These are phyloP conservation scores for Fusarium equiseti DNA, from an alignment of 2,329 filamentous ascomycete species.

Conservation along the genomic window DNA sequence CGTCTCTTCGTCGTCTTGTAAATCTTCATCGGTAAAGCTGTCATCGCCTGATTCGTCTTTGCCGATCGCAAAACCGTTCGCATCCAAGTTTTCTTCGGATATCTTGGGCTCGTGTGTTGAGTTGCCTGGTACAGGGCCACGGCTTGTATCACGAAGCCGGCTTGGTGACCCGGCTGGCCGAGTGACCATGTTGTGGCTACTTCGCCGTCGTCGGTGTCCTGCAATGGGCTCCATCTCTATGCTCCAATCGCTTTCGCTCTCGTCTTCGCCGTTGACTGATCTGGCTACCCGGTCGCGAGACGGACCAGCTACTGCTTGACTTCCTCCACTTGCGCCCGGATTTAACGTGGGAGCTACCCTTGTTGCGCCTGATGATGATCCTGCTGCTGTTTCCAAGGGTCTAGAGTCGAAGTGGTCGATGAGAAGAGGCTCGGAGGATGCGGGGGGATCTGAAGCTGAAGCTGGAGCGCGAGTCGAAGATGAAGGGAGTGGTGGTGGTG, in stretches of 20 bases:
- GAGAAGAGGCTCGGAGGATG: conserved; percentile 26
- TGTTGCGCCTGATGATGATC: conserved; percentile 21
- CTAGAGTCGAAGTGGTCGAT: conserved; percentile 19
- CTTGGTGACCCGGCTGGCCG: conserved; percentile 50
- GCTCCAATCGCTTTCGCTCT: conserved; percentile 54
- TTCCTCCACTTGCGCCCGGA: conserved; percentile 22
- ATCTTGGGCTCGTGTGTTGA: conserved; percentile 60
- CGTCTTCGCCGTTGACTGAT: conserved; percentile 49
- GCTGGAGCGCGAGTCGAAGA: conserved; percentile 23
- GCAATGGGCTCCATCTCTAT: conserved; percentile 69
- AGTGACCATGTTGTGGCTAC: conserved; percentile 57
- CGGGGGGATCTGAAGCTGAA: conserved; percentile 8
- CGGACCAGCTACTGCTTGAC: conserved; percentile 33
- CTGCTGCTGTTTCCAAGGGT: conserved; percentile 11
- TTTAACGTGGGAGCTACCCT: conserved; percentile 16
- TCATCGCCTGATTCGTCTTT: conserved; percentile 60
- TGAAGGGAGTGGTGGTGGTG: conserved; percentile 25
- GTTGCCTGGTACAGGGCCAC: conserved; percentile 41
- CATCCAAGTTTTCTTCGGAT: conserved; percentile 56
- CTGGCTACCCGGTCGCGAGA: conserved; percentile 30
- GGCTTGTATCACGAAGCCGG: conserved; percentile 44
- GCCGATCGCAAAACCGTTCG: conserved; percentile 44
- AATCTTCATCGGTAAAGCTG: conserved; percentile 76
- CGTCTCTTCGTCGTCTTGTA: conserved; percentile 90
- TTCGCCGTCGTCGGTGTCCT: conserved; percentile 68